Base-by-base conservation (phyloP, 2,329 filamentous ascomycete genomes). In the Pseudogymnoascus sp. region DNA sequence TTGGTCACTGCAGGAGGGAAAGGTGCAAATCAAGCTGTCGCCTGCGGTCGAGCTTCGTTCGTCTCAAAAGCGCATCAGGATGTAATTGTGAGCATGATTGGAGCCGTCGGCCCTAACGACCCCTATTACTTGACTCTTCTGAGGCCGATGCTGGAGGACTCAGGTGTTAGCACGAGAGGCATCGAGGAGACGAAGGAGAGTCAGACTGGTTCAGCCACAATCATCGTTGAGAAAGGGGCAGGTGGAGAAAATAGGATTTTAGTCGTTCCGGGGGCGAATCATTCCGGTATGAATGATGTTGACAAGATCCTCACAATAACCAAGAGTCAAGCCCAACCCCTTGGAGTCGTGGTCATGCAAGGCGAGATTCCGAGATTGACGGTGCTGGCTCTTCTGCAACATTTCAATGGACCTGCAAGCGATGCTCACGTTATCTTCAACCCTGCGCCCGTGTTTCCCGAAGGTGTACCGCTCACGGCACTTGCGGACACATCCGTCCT, bases 21-120 rank as follows among this genome's bases (percentile, higher is more conserved):
- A 48, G 65, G 65, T 19, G 61, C 43, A 23, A 66, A 67, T 28
- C 65, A 65, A 63, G 65, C 65, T 13, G 39, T 54, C 19, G 66
- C 65, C 21, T 67, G 65, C 37, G 65, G 45, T 13, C 65, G 60
- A 34, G 51, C 31, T 41, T 62, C 61, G 10, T 37, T 48, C 36
- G 36, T 39, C 31, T 45, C 63, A 48, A 62, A 66, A 54, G 62
- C 51, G 19, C 34, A 28, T 19, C 57, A 62, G 28, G 36, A 62
- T 36, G 63, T 64, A 3, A 48, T 19, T 23, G 54, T 62, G 25
- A 36, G 39, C 21, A 67, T 67, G 61, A 62, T 66, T 43, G 65
- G 65, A 13, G 66, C 66, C 36, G 63, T 67, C 4, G 65, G 66
- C 23, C 37, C 61, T 8, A 60, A 63, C 16, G 62, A 48, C 4